Percentiles rank a stretch among this genome's conserved stretches.
Evolutionary conservation across 495 filamentous ascomycete genomes (phyloP).

Genomic region (Xylaria bambusicola): DNA sequence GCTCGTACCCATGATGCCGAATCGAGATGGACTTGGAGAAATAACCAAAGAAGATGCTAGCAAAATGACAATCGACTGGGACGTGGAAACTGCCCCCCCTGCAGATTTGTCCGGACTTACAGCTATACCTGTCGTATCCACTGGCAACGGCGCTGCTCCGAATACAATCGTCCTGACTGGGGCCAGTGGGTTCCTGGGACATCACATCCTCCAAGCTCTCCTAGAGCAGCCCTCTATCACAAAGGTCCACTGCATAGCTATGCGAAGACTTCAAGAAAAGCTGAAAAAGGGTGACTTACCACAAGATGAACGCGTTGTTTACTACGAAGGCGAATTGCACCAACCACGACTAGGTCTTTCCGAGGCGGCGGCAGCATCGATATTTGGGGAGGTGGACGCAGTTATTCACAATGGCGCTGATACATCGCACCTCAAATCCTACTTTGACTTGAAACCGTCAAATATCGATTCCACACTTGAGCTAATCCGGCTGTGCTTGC

Average conservation of each 20-base stretch:
- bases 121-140: not conserved
- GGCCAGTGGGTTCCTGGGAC: slow-evolving; percentile 29
- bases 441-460: slow-evolving; percentile 14
- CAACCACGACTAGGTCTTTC: slow-evolving; percentile 40
- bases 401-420: slow-evolving; percentile 49
- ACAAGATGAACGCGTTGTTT: slow-evolving; percentile 25
- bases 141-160: too few species aligned
- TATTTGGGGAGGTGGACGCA: slow-evolving; percentile 40
- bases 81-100: not conserved
- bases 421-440: slow-evolving; percentile 28
- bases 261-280: too few species aligned
- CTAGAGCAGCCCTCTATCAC: not conserved
- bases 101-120: slow-evolving; percentile 4
- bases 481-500: slow-evolving; percentile 23
- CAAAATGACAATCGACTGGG: not conserved
- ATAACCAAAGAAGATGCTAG: not conserved
- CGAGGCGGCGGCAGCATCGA: slow-evolving; percentile 16
- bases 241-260: not conserved
- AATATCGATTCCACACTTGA: slow-evolving; percentile 30
- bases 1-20: not conserved
- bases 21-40: not conserved
- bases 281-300: not conserved
- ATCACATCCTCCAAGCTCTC: slow-evolving; percentile 3
- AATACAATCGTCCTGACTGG: slow-evolving; percentile 31
- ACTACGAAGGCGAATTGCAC: slow-evolving; percentile 33